These are phyloP conservation scores for Nothophytophthora sp. DNA, from an alignment of 352 stramenopile species.

Conservation along the genomic window DNA sequence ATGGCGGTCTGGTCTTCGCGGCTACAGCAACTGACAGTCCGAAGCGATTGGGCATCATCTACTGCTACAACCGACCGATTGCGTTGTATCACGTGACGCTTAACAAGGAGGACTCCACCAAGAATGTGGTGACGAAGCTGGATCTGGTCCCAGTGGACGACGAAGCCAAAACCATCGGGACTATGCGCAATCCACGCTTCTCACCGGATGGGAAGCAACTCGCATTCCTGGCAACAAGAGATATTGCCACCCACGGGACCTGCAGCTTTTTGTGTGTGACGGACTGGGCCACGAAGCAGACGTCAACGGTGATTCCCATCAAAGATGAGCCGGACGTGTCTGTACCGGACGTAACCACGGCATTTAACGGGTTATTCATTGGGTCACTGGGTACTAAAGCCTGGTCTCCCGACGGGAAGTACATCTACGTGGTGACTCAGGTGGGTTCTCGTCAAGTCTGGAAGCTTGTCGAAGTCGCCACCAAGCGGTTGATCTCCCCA, in stretches of 20 bases:
- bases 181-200: slow-evolving; percentile 63
- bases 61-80: slow-evolving; percentile 86
- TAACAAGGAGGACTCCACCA: slow-evolving; percentile 16
- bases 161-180: slow-evolving; percentile 39
- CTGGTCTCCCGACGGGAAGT: slow-evolving; percentile 59
- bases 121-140: slow-evolving; percentile 42
- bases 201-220: slow-evolving; percentile 66
- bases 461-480: slow-evolving; percentile 69
- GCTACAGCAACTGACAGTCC: slow-evolving; percentile 54
- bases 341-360: slow-evolving; percentile 30
- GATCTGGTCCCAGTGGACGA: slow-evolving; percentile 35
- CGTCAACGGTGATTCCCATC: slow-evolving; percentile 63
- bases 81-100: slow-evolving; percentile 58
- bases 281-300: slow-evolving; percentile 63
- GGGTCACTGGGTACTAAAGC: slow-evolving; percentile 45
- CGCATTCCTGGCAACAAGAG: slow-evolving; percentile 67
- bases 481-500: slow-evolving; percentile 46
- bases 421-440: slow-evolving; percentile 72
- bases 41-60: slow-evolving; percentile 78
- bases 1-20: slow-evolving; percentile 66
- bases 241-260: slow-evolving; percentile 77
- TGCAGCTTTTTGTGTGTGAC: slow-evolving; percentile 66
- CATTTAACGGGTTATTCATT: slow-evolving; percentile 78
- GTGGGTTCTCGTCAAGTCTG: slow-evolving; percentile 64
- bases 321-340: slow-evolving; percentile 47